phyloP scores from a whole-genome alignment of 345 rosid genomes.

The Lumnitzera littorea region DNA sequence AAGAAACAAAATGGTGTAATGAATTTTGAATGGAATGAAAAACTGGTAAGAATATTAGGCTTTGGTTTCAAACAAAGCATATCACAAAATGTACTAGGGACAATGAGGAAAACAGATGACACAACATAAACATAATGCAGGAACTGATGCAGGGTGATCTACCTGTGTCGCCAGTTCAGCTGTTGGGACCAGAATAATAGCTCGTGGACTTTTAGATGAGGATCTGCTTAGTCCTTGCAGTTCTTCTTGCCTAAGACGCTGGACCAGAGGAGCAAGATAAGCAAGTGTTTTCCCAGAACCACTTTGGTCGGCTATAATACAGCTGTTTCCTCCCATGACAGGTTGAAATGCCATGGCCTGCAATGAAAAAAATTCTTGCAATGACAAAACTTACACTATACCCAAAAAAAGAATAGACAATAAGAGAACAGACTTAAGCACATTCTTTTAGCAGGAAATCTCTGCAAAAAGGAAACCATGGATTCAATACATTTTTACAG shows the following conservation, averaged over 20 bases:
- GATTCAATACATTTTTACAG: no score
- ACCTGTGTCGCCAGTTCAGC: slow-evolving; percentile 98
- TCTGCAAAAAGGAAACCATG: no score
- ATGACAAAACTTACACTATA: neutral
- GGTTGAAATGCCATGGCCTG: slow-evolving; percentile 88
- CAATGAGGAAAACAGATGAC: neutral
- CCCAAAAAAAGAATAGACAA: neutral
- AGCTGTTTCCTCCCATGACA: slow-evolving; percentile 65
- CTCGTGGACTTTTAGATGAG: slow-evolving; percentile 57
- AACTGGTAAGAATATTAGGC: no score
- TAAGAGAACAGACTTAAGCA: neutral
- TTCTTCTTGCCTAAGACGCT: slow-evolving; percentile 84
- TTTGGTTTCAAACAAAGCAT: no score
- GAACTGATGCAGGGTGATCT: slow-evolving; percentile 5
- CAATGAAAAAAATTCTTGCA: slow-evolving; percentile 1
- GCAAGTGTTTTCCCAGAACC: slow-evolving; percentile 98
- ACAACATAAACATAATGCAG: neutral
- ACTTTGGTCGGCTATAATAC: slow-evolving; percentile 94
- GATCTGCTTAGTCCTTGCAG: slow-evolving; percentile 56
- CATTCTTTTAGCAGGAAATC: no score
- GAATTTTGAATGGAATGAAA: no score
- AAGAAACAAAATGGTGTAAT: neutral
- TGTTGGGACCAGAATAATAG: slow-evolving; percentile 75
- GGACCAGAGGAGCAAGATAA: slow-evolving; percentile 76
- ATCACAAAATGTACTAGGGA: neutral